Evolutionary conservation across 2,329 filamentous ascomycete species (phyloP).

Genomic region (Neofusicoccum cordaticola): DNA sequence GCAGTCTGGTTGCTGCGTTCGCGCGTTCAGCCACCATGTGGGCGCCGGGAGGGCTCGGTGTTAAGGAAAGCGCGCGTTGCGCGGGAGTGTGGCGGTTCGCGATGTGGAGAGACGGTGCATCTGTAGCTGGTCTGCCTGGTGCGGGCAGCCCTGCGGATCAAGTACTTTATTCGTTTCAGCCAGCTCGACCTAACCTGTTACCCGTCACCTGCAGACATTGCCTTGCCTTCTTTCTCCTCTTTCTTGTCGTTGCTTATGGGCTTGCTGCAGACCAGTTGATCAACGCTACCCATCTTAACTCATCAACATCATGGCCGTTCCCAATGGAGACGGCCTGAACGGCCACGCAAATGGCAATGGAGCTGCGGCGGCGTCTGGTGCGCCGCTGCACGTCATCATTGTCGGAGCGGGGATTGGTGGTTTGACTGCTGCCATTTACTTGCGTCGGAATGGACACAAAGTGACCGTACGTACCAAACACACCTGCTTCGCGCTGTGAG

Average conservation of each 20-base stretch:
- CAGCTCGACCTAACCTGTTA: background rate
- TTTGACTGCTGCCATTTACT: slow-evolving; percentile 51
- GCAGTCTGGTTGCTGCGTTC: too few relatives aligned
- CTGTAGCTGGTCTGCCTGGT: background rate
- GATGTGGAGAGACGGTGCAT: background rate
- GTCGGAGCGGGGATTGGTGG: slow-evolving; percentile 53
- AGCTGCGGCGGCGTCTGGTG: background rate
- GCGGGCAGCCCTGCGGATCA: too few relatives aligned
- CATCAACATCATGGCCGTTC: background rate
- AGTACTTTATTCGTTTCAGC: background rate
- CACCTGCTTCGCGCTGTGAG: too few relatives aligned
- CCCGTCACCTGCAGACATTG: background rate
- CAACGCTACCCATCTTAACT: background rate
- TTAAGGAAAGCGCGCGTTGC: too few relatives aligned
- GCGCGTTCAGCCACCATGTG: too few relatives aligned
- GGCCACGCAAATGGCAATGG: background rate
- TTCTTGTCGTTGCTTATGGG: background rate
- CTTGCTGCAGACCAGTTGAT: background rate
- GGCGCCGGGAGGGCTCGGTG: too few relatives aligned
- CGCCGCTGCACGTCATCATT: slow-evolving; percentile 31
- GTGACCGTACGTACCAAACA: slow-evolving; percentile 28
- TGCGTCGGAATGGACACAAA: slow-evolving; percentile 53
- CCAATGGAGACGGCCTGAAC: background rate
- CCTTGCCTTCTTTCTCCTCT: background rate
- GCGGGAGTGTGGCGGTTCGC: background rate